A percentile compares a stretch with the other conserved stretches of the same genome.
phyloP scores from a whole-genome alignment of 768 basidiomycete genomes.

The Naganishia vishniacii region DNA sequence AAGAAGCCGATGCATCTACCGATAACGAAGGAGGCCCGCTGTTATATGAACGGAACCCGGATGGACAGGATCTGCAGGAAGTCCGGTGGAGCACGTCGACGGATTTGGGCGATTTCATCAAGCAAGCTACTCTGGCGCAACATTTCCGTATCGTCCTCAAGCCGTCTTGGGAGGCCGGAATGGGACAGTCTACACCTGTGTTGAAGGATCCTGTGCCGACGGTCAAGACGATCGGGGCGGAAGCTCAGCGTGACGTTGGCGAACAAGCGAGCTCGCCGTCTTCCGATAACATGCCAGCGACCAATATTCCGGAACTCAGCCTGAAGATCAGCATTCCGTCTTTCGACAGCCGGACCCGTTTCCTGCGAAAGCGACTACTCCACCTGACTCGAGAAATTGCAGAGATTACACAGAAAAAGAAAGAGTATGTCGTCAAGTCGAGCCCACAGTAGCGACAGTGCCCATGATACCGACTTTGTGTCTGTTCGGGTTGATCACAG shows the following conservation, averaged over 20 bases:
- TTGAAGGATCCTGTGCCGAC: background rate
- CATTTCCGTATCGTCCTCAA: slow-evolving; percentile 55
- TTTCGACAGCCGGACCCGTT: slow-evolving; percentile 61
- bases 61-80: slow-evolving; percentile 39
- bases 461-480: background rate
- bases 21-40: slow-evolving; percentile 48
- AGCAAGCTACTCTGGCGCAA: slow-evolving; percentile 57
- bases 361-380: slow-evolving; percentile 55
- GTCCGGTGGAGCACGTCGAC: slow-evolving; percentile 62
- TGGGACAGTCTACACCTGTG: background rate
- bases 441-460: too few relatives aligned
- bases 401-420: slow-evolving; percentile 58
- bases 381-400: slow-evolving; percentile 52
- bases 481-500: slow-evolving; percentile 15
- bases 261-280: too few relatives aligned
- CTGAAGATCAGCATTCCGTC: slow-evolving; percentile 61
- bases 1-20: slow-evolving; percentile 42
- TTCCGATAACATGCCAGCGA: background rate
- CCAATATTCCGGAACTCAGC: slow-evolving; percentile 25
- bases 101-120: slow-evolving; percentile 63
- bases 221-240: background rate
- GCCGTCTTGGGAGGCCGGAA: slow-evolving; percentile 42
- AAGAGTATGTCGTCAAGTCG: slow-evolving; percentile 29
- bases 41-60: slow-evolving; percentile 32
- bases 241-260: too few relatives aligned